A percentile compares a stretch with the other conserved stretches of the same genome.
Evolutionary conservation across 306 rosid species (phyloP).

Genomic region (Chamaecrista fasciculata): DNA sequence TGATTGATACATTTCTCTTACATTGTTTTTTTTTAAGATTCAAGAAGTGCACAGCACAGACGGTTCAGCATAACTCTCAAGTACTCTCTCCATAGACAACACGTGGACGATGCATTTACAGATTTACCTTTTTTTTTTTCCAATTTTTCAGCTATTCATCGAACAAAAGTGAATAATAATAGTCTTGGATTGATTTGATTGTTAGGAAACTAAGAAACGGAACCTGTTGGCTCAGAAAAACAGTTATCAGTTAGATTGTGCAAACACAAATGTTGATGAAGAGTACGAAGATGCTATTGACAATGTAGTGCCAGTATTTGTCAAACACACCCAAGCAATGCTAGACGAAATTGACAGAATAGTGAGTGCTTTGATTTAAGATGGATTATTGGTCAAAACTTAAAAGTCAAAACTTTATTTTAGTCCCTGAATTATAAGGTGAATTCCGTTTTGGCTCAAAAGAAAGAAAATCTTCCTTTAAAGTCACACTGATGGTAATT

Average conservation of each 20-base stretch:
- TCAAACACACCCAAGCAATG: constrained; percentile 47
- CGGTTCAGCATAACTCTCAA: constrained; percentile 24
- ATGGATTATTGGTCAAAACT: too few relatives aligned
- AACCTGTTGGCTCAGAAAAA: not conserved
- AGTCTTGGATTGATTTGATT: not conserved
- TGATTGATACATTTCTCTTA: not conserved
- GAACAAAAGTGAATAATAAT: not conserved
- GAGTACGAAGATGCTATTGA: constrained; percentile 31
- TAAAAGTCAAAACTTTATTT: too few relatives aligned
- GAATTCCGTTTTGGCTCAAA: too few relatives aligned
- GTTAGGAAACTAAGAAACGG: constrained; percentile 11
- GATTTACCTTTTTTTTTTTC: not conserved
- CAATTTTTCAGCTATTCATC: not conserved
- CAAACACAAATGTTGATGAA: constrained; percentile 2
- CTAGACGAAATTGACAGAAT: constrained; percentile 44
- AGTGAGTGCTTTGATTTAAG: constrained; percentile 15
- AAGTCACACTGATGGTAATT: too few relatives aligned
- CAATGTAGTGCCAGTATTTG: constrained; percentile 37
- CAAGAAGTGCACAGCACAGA: constrained; percentile 11
- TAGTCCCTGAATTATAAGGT: too few relatives aligned
- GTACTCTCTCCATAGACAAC: constrained; percentile 28
- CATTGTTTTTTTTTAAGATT: not conserved
- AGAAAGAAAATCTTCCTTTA: too few relatives aligned
- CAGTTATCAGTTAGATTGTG: constrained; percentile 18
- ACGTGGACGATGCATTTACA: not conserved